Evolutionary conservation across 2,329 filamentous ascomycete species (phyloP).

Genomic region (Ceratocystis variospora): DNA sequence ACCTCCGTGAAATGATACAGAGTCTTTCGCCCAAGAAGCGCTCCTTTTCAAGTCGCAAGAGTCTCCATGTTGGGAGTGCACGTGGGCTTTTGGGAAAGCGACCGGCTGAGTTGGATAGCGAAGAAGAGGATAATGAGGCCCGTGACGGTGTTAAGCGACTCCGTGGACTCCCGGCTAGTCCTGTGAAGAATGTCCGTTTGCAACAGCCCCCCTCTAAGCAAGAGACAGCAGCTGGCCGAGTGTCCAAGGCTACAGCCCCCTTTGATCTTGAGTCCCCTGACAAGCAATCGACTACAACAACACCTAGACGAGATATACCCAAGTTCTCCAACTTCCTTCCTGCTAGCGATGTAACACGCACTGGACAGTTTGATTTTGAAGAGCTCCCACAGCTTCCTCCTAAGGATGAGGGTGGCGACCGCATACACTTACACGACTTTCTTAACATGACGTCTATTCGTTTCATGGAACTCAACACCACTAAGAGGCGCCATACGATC

Average conservation of each 20-base stretch:
- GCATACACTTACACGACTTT: constrained; percentile 80
- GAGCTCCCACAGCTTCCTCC: constrained; percentile 24
- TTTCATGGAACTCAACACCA: constrained; percentile 97
- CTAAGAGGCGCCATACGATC: constrained; percentile 76
- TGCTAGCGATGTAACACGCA: constrained; percentile 23
- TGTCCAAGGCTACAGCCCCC: constrained; percentile 33
- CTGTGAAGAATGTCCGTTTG: constrained; percentile 60
- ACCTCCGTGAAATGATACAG: constrained; percentile 63
- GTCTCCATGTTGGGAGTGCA: constrained; percentile 61
- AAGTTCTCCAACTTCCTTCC: constrained; percentile 11
- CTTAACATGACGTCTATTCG: constrained; percentile 89
- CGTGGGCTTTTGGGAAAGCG: constrained; percentile 61
- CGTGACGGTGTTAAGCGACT: constrained; percentile 52
- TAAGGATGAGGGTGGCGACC: constrained; percentile 36
- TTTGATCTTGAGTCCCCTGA: constrained; percentile 30
- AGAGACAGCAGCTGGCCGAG: constrained; percentile 49
- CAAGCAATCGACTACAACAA: constrained; percentile 34
- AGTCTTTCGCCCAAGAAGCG: constrained; percentile 65
- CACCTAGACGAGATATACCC: constrained; percentile 20
- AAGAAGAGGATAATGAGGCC: constrained; percentile 43
- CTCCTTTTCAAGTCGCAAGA: constrained; percentile 53
- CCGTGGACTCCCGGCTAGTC: constrained; percentile 57
- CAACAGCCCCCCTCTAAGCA: constrained; percentile 55
- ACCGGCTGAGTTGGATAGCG: constrained; percentile 54
- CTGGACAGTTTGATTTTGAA: constrained; percentile 28